phyloP scores from a whole-genome alignment of 2,329 filamentous ascomycete genomes.

The Sporothrix protearum region DNA sequence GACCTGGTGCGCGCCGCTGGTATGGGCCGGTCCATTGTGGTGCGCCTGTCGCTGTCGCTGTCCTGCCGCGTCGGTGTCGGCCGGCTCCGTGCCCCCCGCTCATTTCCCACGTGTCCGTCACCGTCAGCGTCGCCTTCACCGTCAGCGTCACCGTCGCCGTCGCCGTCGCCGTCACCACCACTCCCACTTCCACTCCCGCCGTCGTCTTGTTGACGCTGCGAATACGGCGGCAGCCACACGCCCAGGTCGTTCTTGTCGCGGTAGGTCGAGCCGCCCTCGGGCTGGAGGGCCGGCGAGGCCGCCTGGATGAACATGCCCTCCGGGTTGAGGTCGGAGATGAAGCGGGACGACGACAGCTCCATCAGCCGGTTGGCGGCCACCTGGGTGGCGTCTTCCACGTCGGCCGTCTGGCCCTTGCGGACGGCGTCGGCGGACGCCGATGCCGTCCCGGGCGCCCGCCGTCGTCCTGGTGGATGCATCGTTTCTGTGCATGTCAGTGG shows the following conservation, averaged over 20 bases:
- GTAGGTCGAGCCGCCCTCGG: conserved; percentile 40
- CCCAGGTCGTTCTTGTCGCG: conserved; percentile 50
- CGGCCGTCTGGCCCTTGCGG: neutral
- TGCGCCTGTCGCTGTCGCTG: neutral
- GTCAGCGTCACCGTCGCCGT: neutral
- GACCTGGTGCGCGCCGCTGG: neutral
- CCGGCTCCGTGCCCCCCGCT: too few species aligned
- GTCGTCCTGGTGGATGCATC: conserved; percentile 42
- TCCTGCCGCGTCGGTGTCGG: too few species aligned
- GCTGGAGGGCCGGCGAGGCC: conserved; percentile 39
- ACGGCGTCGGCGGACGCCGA: neutral
- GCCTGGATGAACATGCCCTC: conserved; percentile 59
- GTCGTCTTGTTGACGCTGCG: neutral
- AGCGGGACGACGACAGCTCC: conserved; percentile 43
- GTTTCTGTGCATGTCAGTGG: conserved; percentile 33
- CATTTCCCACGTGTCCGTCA: too few species aligned
- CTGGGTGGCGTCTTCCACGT: conserved; percentile 29
- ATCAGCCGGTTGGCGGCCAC: conserved; percentile 33
- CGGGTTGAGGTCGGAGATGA: conserved; percentile 58
- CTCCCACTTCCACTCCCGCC: neutral
- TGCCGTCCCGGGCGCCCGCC: neutral
- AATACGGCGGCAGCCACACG: conserved; percentile 43
- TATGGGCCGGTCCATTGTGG: neutral
- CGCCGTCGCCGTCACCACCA: conserved; percentile 10
- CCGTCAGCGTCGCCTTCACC: too few species aligned